These are phyloP conservation scores for Blastobotrys indianensis DNA, from an alignment of 1,139 yeast genomes.

Conservation along the genomic window DNA sequence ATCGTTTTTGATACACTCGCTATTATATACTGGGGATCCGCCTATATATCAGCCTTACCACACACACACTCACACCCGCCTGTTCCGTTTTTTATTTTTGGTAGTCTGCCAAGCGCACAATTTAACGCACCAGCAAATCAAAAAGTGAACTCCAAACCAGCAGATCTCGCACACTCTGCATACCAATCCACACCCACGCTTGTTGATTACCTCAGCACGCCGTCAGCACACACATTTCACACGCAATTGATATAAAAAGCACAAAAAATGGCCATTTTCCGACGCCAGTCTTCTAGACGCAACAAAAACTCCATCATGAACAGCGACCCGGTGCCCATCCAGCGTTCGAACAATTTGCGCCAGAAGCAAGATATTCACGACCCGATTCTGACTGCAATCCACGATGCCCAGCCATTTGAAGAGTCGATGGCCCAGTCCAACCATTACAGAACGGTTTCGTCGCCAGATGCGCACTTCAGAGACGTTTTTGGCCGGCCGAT, in stretches of 20 bases:
- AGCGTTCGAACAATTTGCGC: slow-evolving; percentile 14
- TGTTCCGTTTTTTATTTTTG: too few relatives aligned
- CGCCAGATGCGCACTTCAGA: slow-evolving; percentile 43
- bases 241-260: not conserved
- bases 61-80: too few relatives aligned
- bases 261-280: slow-evolving; percentile 21
- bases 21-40: too few relatives aligned
- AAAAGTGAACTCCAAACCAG: too few relatives aligned
- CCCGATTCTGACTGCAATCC: slow-evolving; percentile 85
- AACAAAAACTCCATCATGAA: slow-evolving; percentile 10
- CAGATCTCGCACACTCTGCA: too few relatives aligned
- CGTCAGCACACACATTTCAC: not conserved
- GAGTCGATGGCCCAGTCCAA: slow-evolving; percentile 44
- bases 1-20: too few relatives aligned
- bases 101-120: too few relatives aligned
- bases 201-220: not conserved
- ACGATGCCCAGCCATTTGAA: slow-evolving; percentile 94
- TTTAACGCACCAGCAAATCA: too few relatives aligned
- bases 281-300: slow-evolving; percentile 13
- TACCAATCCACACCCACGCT: too few relatives aligned
- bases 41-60: too few relatives aligned
- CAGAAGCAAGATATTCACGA: slow-evolving; percentile 53
- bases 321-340: slow-evolving; percentile 19
- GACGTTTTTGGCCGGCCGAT: slow-evolving; percentile 85
- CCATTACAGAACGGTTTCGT: slow-evolving; percentile 39